Base-by-base conservation (phyloP, 371 early-diverging fungal genomes). In the Coemansia sp. region DNA sequence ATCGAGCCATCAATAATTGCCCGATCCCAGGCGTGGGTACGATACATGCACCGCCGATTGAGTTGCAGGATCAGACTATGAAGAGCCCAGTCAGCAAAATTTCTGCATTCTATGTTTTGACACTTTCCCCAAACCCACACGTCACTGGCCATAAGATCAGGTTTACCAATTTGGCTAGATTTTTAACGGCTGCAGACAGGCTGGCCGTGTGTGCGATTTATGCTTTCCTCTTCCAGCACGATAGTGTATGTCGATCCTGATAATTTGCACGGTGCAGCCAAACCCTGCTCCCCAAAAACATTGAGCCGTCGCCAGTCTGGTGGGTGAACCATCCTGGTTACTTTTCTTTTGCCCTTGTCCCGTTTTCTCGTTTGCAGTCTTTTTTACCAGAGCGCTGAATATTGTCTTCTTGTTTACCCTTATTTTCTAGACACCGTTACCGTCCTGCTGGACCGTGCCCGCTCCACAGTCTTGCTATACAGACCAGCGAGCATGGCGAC, bases 241-340 rank as follows among this genome's bases (percentile, higher is more conserved):
- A 58, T 67, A 67, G 63, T 63, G 63, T 49, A 23, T 41, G 73
- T 58, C 55, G 73, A 73, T 73, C 73, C 66, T 48, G 73, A 70
- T 65, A 73, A 73, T 73, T 73, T 54, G 55, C 55, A 54, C 55
- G n/a, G 55, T 54, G 55, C 55, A 54, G 55, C 55, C 55, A 28
- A 54, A 54, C 55, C 55, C 55, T 54, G 55, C 55, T 54, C 55
- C 55, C 55, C 55, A 54, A 54, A 54, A 54, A 54, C 13, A 24
- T 28, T 29, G 29, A 26, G 15, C 55, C 21, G 29, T n/a, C 55
- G 15, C 21, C 24, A 54, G 24, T 54, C 55, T 54, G 55, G 15
- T 28, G 23, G 55, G 54, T 26, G 55, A 28, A 9, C n/a, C 26
- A 28, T 7, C 8, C 28, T 24, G 7, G 17, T 24, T 54, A n/a